Base-by-base conservation (phyloP, 345 rosid species). In the Populus alba region DNA sequence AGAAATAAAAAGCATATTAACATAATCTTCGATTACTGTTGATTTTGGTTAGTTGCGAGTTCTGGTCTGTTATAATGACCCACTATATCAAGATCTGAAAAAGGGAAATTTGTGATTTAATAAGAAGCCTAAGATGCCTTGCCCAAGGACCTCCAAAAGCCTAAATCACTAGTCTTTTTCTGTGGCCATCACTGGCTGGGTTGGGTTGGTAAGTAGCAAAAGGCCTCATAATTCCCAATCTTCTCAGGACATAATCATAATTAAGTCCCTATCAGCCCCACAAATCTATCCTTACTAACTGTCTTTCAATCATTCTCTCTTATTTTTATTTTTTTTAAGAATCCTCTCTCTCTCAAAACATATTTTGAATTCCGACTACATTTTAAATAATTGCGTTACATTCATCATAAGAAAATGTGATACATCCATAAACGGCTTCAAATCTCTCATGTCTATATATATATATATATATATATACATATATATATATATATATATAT, bases 121-220 rank as follows among this genome's bases (percentile, higher is more conserved):
- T 55, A 20, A 77, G 77, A 80, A 78, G 79, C 81, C 76, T 78
- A 79, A 84, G 87, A 84, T 81, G 81, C 88, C 77, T 75, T 71
- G 31, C 49, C 57, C 35, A 71, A 43, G 39, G 78, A 63, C 79
- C 65, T 75, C 61, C 33, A 80, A 74, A 83, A 73, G 81, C 75
- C 83, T 17, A 81, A 81, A 67, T 74, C 71, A 69, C 29, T 49
- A 75, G 39, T 23, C 59, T 70, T 83, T 68, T 16, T 77, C 73
- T 70, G 86, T 82, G 62, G 78, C 17, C 66, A 79, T 79, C 81
- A 83, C 85, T 81, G 82, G 63, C 45, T 68, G 77, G 81, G 91
- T 90, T 85, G 87, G 93, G 93, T 88, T 85, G 92, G 85, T 86
- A 86, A 90, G 95, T 75, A 80, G 85, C 91, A 89, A 75, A 76